Evolutionary conservation across 2,329 filamentous ascomycete species (phyloP), one percentile per base, ranked within the genome.

Genomic region (Talaromyces sp.): DNA sequence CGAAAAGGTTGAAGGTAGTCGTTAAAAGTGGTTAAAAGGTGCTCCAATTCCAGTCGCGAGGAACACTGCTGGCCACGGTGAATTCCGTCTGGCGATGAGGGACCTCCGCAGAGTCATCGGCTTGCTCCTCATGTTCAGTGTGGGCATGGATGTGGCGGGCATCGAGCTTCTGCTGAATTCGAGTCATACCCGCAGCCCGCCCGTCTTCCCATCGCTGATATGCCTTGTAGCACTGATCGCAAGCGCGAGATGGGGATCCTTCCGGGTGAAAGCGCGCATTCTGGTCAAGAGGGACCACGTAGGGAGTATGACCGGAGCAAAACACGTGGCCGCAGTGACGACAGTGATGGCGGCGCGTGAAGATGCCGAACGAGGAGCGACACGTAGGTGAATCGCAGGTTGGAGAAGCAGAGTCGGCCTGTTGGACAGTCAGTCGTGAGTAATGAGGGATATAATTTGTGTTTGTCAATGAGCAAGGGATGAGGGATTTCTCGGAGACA

Each of bases 321-420:
- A 88, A 89, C 70, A 89, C 84, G 70, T 87, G 84, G 50, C 87
- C 87, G 70, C 87, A 89, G 70, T 87, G 86, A 65, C 87, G 85
- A 75, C 87, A 89, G 76, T 89, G 87, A 72, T 89, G 87, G 65
- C 86, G 86, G 60, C 87, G 86, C 60, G 84, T 81, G 76, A 87
- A 86, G 72, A 88, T 81, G 52, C 84, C 83, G 72, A 89, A 89
- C 22, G 82, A 80, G 49, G 82, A 82, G 59, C 83, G 81, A 75
- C 87, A 89, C 65, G 84, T 82, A 3, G 83, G 81, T 10, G 83
- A 84, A 72, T 85, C 84, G 76, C 87, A 89, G 67, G 78, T 81
- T 50, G 79, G 73, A 62, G 85, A 84, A 67, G 84, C 84, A 63
- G 82, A 79, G 72, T 89, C 86, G 16, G 86, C 85, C 84, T 87